Conservation (phyloP, 176 grass and related monocot genomes). For the Hordeum marinum region DNA sequence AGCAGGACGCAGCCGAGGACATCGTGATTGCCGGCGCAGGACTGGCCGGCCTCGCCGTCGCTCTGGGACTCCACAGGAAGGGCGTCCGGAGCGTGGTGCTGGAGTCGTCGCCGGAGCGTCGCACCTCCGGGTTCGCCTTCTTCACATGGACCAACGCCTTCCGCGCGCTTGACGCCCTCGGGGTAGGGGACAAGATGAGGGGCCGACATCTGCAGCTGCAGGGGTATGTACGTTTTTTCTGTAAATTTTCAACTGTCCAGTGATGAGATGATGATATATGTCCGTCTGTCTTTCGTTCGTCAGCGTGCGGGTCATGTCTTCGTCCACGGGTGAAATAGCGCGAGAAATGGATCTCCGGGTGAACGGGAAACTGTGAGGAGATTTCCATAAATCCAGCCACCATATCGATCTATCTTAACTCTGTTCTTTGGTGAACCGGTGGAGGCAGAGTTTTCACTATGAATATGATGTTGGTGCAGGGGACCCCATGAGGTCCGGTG, state of each 20-base stretch:
- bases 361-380: neutral
- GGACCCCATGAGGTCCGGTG: neutral
- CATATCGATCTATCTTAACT: neutral
- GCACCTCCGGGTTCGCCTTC: constrained; percentile 38
- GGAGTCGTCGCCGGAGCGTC: constrained; percentile 40
- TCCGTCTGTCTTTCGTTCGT: neutral
- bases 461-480: neutral
- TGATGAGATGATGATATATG: neutral
- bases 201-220: constrained; percentile 18
- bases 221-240: neutral
- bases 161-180: constrained; percentile 48
- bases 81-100: constrained; percentile 50
- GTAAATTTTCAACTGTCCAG: neutral
- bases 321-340: neutral
- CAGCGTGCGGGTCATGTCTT: neutral
- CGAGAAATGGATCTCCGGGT: neutral
- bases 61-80: constrained; percentile 19
- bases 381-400: neutral
- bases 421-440: neutral
- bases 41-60: constrained; percentile 2
- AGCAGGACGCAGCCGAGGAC: neutral
- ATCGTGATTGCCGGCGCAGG: neutral
- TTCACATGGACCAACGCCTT: constrained; percentile 48
- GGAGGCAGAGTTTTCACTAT: neutral
- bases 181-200: constrained; percentile 43